Percentiles rank a stretch among this genome's conserved stretches.
Evolutionary conservation across 2,329 filamentous ascomycete species (phyloP).

Genomic region (Colletotrichum tropicicola): DNA sequence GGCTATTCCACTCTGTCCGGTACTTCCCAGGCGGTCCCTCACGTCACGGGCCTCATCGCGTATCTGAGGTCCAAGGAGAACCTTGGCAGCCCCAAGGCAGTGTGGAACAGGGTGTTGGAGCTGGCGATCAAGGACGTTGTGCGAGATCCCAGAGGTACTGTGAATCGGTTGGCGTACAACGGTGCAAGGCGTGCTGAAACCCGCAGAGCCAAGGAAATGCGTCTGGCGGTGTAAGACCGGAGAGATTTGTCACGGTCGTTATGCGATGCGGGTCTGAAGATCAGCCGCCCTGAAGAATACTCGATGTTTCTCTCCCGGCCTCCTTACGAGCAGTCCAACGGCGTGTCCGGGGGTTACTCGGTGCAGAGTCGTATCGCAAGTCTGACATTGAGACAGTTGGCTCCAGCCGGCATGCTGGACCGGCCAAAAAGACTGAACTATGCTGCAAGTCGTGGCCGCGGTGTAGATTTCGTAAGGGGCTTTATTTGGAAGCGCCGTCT

Average conservation of each 20-base stretch:
- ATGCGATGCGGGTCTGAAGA: not conserved
- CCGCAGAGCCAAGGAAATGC: not conserved
- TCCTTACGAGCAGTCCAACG: not conserved
- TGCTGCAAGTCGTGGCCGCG: not conserved
- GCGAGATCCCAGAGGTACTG: constrained; percentile 51
- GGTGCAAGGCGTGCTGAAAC: constrained; percentile 37
- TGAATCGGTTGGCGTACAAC: constrained; percentile 66
- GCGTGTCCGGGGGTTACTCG: not conserved
- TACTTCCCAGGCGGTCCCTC: constrained; percentile 43
- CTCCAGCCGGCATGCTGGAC: not conserved
- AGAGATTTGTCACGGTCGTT: not conserved
- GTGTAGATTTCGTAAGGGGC: constrained; percentile 3
- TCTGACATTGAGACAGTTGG: not conserved
- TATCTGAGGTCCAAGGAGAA: constrained; percentile 45
- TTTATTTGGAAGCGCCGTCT: constrained; percentile 10
- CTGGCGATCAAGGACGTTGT: constrained; percentile 51
- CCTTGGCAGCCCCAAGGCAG: constrained; percentile 48
- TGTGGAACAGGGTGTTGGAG: constrained; percentile 55
- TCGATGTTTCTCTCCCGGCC: not conserved
- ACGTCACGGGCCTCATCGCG: constrained; percentile 32
- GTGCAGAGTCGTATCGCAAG: not conserved
- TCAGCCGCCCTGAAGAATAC: not conserved
- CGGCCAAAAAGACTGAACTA: not conserved
- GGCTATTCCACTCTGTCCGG: constrained; percentile 54
- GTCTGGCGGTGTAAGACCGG: not conserved